Evolutionary conservation across 2,329 filamentous ascomycete species (phyloP).

Genomic region (Ophiostoma sp.): DNA sequence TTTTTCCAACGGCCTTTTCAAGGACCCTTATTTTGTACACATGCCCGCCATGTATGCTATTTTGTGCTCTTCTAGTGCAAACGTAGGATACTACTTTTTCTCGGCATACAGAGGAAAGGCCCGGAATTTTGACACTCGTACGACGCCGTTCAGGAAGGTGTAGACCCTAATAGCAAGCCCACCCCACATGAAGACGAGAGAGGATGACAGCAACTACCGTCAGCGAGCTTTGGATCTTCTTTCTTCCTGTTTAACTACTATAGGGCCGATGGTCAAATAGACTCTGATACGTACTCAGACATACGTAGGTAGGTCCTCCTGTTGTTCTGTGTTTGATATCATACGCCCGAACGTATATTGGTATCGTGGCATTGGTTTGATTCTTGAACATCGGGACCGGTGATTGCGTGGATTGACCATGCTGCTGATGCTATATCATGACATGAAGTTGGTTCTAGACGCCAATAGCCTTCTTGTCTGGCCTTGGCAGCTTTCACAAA

Average conservation of each 20-base stretch:
- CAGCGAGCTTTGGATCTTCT: not conserved
- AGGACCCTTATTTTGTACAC: not conserved
- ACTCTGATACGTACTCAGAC: slow-evolving; percentile 8
- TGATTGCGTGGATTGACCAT: not conserved
- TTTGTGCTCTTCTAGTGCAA: not conserved
- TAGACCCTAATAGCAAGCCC: not conserved
- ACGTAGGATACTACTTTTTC: not conserved
- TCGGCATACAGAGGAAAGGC: not conserved
- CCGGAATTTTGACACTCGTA: not conserved
- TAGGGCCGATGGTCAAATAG: not conserved
- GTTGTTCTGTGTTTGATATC: not conserved
- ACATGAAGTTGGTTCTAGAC: not conserved
- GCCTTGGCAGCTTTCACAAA: not conserved
- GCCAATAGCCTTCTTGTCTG: not conserved
- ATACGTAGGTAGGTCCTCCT: not conserved
- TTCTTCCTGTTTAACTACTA: not conserved
- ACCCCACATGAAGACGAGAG: no score
- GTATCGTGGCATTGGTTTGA: not conserved
- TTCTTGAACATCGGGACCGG: no score
- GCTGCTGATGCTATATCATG: not conserved
- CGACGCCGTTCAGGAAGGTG: not conserved
- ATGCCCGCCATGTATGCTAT: not conserved
- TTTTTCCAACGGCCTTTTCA: not conserved
- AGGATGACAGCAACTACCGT: not conserved
- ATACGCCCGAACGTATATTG: not conserved